Conservation (phyloP, 2,329 filamentous ascomycete species). For the Penicillium sp. region DNA sequence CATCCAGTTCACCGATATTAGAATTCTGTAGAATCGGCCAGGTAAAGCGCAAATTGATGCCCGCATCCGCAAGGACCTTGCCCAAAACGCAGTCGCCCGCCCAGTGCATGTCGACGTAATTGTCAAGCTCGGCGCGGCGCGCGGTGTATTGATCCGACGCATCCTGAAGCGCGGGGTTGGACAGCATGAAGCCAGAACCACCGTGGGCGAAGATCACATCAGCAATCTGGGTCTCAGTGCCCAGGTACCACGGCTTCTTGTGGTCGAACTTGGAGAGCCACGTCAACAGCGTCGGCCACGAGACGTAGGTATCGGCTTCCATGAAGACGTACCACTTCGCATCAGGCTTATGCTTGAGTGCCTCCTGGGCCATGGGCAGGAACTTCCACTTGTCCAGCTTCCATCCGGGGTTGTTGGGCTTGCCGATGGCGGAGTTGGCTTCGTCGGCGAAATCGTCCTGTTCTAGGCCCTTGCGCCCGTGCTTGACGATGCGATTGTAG, state of each 20-base stretch:
- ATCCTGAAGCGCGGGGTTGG: slow-evolving; percentile 53
- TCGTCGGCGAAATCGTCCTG: slow-evolving; percentile 40
- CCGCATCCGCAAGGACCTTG: slow-evolving; percentile 52
- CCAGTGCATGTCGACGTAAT: slow-evolving; percentile 52
- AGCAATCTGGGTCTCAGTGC: slow-evolving; percentile 57
- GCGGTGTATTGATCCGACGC: slow-evolving; percentile 48
- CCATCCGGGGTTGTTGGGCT: slow-evolving; percentile 55
- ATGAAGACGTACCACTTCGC: slow-evolving; percentile 65
- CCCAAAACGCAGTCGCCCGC: slow-evolving; percentile 57
- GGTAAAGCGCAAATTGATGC: slow-evolving; percentile 49
- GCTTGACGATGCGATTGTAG: slow-evolving; percentile 53
- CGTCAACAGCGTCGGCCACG: slow-evolving; percentile 57
- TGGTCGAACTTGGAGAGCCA: slow-evolving; percentile 59
- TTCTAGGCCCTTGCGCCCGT: slow-evolving; percentile 50
- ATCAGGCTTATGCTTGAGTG: slow-evolving; percentile 48
- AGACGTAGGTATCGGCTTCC: slow-evolving; percentile 62
- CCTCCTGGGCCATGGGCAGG: slow-evolving; percentile 58
- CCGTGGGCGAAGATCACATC: slow-evolving; percentile 58
- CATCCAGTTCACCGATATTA: slow-evolving; percentile 49
- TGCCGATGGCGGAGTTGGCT: slow-evolving; percentile 44
- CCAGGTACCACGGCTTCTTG: slow-evolving; percentile 55
- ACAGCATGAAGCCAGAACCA: slow-evolving; percentile 59
- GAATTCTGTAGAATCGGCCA: slow-evolving; percentile 55
- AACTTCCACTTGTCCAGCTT: slow-evolving; percentile 64
- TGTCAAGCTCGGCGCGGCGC: slow-evolving; percentile 49